Percentiles rank a stretch among this genome's conserved stretches.
Evolutionary conservation across 495 filamentous ascomycete species (phyloP).

Genomic region (Cryomyces minteri): DNA sequence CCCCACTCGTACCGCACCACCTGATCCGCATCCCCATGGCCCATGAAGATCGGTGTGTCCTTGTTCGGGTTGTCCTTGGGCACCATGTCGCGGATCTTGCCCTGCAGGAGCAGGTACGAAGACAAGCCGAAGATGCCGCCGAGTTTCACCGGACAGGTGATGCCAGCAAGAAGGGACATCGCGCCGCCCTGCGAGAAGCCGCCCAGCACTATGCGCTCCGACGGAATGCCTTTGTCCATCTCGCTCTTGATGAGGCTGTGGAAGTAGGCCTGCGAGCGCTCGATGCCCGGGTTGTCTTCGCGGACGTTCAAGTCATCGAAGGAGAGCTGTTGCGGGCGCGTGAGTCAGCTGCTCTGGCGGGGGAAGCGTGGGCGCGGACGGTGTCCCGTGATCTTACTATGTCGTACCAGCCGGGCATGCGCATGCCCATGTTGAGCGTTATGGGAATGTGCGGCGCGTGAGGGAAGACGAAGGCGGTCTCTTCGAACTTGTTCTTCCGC

Average conservation of each 20-base stretch:
- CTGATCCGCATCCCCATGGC: constrained; percentile 57
- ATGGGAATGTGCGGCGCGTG: constrained; percentile 86
- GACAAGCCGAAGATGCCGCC: constrained; percentile 79
- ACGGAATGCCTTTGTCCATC: constrained; percentile 56
- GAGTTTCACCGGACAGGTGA: constrained; percentile 57
- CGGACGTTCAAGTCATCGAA: constrained; percentile 17
- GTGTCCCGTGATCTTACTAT: constrained; percentile 42
- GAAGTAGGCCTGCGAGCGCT: constrained; percentile 53
- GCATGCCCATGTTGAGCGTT: constrained; percentile 55
- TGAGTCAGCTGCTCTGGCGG: neutral
- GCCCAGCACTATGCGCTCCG: constrained; percentile 72
- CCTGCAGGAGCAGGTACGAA: constrained; percentile 58
- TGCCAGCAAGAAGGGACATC: constrained; percentile 41
- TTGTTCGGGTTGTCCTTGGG: constrained; percentile 51
- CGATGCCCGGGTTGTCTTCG: constrained; percentile 65
- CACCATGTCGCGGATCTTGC: constrained; percentile 47
- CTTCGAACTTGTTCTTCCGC: constrained; percentile 60
- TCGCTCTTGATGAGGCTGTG: constrained; percentile 67
- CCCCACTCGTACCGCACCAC: constrained; percentile 56
- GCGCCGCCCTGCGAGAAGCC: constrained; percentile 46
- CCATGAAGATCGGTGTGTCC: constrained; percentile 73
- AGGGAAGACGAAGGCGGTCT: constrained; percentile 85
- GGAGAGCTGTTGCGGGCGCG: neutral
- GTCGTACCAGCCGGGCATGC: constrained; percentile 88
- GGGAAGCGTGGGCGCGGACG: constrained; percentile 9